A percentile compares a stretch with the other conserved stretches of the same genome.
Conservation (phyloP, 1,284 basidiomycete species). For the Austroboletus niveus region DNA sequence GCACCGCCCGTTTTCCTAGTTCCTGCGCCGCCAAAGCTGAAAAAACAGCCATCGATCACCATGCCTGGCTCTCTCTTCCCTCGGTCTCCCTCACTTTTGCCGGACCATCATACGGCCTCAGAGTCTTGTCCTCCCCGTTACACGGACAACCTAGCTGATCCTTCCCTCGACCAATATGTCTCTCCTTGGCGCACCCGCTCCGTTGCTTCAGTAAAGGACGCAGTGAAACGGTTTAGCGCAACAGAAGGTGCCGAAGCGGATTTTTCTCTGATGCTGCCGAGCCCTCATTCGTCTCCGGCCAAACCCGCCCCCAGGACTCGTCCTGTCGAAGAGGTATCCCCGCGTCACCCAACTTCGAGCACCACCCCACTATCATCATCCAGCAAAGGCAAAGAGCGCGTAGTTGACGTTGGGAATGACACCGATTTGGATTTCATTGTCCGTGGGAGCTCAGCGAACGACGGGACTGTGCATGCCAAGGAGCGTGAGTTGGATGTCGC, state of each 20-base stretch:
- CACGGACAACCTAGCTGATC: not conserved
- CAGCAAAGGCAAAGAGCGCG: slow-evolving; percentile 53
- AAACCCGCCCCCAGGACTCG: slow-evolving; percentile 13
- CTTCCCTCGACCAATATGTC: slow-evolving; percentile 23
- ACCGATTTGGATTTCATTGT: slow-evolving; percentile 22
- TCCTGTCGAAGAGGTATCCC: slow-evolving; percentile 7
- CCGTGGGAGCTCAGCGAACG: slow-evolving; percentile 43
- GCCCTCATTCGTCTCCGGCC: slow-evolving; percentile 29
- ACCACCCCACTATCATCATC: not conserved
- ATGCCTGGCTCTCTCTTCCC: slow-evolving; percentile 81
- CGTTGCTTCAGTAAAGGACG: slow-evolving; percentile 42
- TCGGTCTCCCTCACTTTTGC: slow-evolving; percentile 62
- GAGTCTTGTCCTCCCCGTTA: not conserved
- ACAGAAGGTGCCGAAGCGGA: slow-evolving; percentile 33
- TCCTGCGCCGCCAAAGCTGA: slow-evolving; percentile 32
- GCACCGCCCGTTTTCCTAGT: slow-evolving; percentile 26
- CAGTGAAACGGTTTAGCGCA: slow-evolving; percentile 41
- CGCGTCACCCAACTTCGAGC: not conserved
- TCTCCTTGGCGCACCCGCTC: slow-evolving; percentile 32
- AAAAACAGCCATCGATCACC: slow-evolving; percentile 47
- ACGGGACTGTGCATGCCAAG: slow-evolving; percentile 50
- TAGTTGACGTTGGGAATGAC: slow-evolving; percentile 19
- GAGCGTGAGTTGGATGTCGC: slow-evolving; percentile 57
- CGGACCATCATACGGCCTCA: slow-evolving; percentile 29
- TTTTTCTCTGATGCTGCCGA: slow-evolving; percentile 41